phyloP scores from a whole-genome alignment of 257 asterid species.

The Solanum pimpinellifolium region DNA sequence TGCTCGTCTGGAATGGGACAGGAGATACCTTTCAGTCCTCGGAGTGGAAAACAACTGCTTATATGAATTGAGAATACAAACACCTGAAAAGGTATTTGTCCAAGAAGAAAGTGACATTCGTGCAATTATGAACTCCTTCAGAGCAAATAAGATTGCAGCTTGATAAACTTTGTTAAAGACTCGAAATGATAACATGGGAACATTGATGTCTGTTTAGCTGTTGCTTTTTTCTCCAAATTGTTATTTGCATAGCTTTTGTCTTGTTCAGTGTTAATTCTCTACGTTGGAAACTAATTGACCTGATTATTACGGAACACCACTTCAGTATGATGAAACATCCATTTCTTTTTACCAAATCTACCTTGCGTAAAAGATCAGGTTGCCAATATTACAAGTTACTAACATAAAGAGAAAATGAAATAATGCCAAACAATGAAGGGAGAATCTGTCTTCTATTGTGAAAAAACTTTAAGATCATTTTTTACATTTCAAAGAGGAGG shows the following conservation, averaged over 20 bases:
- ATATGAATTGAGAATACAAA: conserved; percentile 63
- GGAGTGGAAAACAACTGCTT: conserved; percentile 88
- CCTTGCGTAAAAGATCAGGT: neutral
- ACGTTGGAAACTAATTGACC: neutral
- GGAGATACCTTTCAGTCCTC: conserved; percentile 83
- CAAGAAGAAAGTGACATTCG: conserved; percentile 73
- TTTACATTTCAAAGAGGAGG: neutral
- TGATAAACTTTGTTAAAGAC: conserved; percentile 8
- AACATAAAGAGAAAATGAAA: neutral
- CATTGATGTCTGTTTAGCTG: neutral
- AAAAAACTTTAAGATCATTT: neutral
- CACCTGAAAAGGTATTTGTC: conserved; percentile 65
- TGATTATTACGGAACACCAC: neutral
- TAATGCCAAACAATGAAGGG: neutral
- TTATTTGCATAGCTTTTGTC: neutral
- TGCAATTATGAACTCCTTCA: conserved; percentile 66
- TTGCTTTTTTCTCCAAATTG: neutral
- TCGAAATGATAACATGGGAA: neutral
- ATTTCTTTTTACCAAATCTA: neutral
- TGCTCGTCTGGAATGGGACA: conserved; percentile 73
- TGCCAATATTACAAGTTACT: neutral
- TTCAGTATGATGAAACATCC: neutral
- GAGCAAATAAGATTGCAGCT: conserved; percentile 52
- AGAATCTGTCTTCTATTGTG: neutral
- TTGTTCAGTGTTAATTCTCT: neutral